Percentiles rank a stretch among this genome's conserved stretches.
These are phyloP conservation scores for Komagataella populi DNA, from an alignment of 805 yeast genomes.

Conservation along the genomic window DNA sequence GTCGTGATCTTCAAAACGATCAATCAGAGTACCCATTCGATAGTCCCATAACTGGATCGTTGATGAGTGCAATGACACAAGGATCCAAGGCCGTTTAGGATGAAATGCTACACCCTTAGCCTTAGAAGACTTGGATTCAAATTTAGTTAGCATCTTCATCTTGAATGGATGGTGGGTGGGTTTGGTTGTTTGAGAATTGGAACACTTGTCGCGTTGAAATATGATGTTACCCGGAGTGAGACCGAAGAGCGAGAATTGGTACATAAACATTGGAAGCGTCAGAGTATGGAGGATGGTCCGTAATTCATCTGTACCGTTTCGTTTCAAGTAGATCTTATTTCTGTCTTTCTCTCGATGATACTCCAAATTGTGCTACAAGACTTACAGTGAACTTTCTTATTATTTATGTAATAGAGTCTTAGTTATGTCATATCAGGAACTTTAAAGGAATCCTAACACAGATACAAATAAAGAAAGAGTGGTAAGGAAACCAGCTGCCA, in stretches of 20 bases:
- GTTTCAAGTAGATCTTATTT: not conserved
- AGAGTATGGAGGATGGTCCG: not conserved
- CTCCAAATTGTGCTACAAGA: not conserved
- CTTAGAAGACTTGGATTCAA: constrained; percentile 95
- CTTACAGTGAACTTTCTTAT: not conserved
- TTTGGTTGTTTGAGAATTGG: not conserved
- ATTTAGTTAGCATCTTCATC: constrained; percentile 83
- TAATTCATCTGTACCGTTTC: not conserved
- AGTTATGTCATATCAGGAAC: not conserved
- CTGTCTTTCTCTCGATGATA: constrained; percentile 1
- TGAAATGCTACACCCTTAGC: constrained; percentile 97
- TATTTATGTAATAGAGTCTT: no score
- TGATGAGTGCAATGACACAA: constrained; percentile 91
- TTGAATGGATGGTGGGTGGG: constrained; percentile 14
- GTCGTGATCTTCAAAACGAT: constrained; percentile 94
- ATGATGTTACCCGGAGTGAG: not conserved
- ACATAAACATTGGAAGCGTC: not conserved
- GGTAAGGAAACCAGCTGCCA: constrained; percentile 4
- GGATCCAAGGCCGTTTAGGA: constrained; percentile 90
- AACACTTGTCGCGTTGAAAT: not conserved
- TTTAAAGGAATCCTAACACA: constrained; percentile 1
- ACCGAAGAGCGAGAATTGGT: not conserved
- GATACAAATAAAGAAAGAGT: constrained; percentile 1
- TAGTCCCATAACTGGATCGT: constrained; percentile 99
- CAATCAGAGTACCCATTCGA: constrained; percentile 96